A percentile compares a stretch with the other conserved stretches of the same genome.
Evolutionary conservation across 768 basidiomycete species (phyloP).

Genomic region (Boletus tomentosulus): DNA sequence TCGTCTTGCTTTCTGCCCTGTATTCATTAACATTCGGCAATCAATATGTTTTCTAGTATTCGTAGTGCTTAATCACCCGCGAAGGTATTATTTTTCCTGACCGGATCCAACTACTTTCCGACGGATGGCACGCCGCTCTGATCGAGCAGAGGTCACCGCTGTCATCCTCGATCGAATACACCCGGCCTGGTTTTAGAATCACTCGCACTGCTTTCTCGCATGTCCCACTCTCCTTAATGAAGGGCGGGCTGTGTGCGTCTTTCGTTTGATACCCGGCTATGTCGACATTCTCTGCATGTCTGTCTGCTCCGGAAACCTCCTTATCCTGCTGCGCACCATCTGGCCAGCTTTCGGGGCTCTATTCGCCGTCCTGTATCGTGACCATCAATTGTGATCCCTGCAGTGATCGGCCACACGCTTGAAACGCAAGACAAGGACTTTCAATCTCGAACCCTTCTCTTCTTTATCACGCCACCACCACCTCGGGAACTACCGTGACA

Average conservation of each 20-base stretch:
- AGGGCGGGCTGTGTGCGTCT: not conserved
- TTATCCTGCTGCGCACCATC: not conserved
- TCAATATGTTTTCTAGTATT: not conserved
- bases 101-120: not conserved
- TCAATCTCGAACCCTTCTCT: not conserved
- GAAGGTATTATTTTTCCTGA: not conserved
- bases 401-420: not conserved
- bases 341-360: not conserved
- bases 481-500: not conserved
- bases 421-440: not conserved
- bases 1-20: not conserved
- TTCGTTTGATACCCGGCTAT: not conserved
- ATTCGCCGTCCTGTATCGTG: not conserved
- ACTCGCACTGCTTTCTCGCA: not conserved
- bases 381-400: not conserved
- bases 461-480: not conserved
- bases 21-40: no score
- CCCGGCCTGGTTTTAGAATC: not conserved
- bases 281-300: not conserved
- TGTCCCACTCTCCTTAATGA: not conserved
- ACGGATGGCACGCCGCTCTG: not conserved
- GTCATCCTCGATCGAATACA: not conserved
- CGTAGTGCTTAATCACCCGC: not conserved
- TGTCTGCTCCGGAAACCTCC: not conserved
- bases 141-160: slow-evolving; percentile 1